Percentiles rank a stretch among this genome's conserved stretches.
phyloP scores from a whole-genome alignment of 352 stramenopile genomes.

The Pilasporangium apinafurcum region DNA sequence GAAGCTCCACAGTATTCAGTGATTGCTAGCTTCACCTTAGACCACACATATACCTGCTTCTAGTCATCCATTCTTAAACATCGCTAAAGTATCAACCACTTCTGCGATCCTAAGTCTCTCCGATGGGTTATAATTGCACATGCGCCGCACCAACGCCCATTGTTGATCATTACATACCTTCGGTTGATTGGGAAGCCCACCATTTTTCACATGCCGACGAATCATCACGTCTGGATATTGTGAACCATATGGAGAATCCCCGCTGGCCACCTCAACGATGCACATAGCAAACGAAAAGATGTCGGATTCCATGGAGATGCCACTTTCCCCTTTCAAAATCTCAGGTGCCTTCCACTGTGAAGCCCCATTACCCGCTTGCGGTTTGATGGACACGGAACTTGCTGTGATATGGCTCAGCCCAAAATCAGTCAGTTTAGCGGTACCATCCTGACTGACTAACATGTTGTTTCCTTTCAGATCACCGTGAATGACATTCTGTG shows the following conservation, averaged over 20 bases:
- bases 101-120: too few species aligned
- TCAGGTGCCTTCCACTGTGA: neutral
- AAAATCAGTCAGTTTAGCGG: slow-evolving; percentile 2
- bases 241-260: neutral
- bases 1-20: too few species aligned
- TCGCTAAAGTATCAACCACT: too few species aligned
- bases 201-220: neutral
- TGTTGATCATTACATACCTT: neutral
- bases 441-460: neutral
- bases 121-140: too few species aligned
- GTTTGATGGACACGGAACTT: neutral
- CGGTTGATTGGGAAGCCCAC: neutral
- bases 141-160: neutral
- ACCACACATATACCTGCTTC: too few species aligned
- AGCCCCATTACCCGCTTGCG: neutral
- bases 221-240: neutral
- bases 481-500: neutral
- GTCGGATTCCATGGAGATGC: neutral
- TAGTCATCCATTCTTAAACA: too few species aligned
- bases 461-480: slow-evolving; percentile 1
- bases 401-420: neutral
- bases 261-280: neutral
- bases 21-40: too few species aligned
- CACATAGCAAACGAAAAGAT: slow-evolving; percentile 2
- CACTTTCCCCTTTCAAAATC: neutral